Evolutionary conservation across 2,329 filamentous ascomycete species (phyloP).

Genomic region (Phialophora tarda): DNA sequence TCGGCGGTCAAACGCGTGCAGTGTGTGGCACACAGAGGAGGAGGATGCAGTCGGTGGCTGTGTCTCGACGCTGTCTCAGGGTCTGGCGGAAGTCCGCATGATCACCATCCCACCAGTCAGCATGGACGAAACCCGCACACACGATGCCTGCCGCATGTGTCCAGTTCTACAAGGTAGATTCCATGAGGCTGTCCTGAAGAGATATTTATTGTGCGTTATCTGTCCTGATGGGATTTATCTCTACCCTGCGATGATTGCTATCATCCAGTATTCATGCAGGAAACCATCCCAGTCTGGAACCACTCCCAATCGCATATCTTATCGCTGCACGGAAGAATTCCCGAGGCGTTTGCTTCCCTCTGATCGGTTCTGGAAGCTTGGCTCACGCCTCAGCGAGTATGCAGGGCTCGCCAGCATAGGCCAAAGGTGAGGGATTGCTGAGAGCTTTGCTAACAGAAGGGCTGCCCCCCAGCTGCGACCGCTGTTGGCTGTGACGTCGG

Average conservation of each 20-base stretch:
- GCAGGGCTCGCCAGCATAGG: conserved; percentile 17
- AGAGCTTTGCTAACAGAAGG: conserved; percentile 12
- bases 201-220: neutral
- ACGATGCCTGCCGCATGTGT: neutral
- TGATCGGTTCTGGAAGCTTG: neutral
- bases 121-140: neutral
- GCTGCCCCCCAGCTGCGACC: neutral
- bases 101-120: conserved; percentile 16
- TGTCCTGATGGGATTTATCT: neutral
- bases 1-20: neutral
- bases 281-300: neutral
- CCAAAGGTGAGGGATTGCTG: conserved; percentile 8
- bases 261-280: neutral
- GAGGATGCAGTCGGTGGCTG: neutral
- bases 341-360: neutral
- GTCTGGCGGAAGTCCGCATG: conserved; percentile 22
- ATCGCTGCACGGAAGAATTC: neutral
- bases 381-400: neutral
- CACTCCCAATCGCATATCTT: conserved; percentile 1
- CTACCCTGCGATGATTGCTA: neutral
- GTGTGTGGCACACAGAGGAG: neutral
- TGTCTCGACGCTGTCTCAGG: conserved; percentile 3
- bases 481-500: conserved; percentile 17
- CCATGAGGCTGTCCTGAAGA: neutral
- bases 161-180: neutral